These are phyloP conservation scores for Kuraishia cidri DNA, from an alignment of 805 yeast genomes.

Conservation along the genomic window DNA sequence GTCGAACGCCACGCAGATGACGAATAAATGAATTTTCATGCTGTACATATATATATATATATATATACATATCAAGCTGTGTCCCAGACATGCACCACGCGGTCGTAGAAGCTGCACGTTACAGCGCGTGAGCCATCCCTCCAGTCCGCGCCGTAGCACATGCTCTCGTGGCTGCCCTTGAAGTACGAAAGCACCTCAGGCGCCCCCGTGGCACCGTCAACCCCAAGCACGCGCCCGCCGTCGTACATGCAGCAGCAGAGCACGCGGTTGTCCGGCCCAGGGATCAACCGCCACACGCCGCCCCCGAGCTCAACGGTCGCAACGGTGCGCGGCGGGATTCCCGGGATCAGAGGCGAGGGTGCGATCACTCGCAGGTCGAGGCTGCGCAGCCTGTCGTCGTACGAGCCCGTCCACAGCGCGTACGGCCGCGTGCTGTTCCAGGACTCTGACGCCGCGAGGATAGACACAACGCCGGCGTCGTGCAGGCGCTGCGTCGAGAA, in stretches of 20 bases:
- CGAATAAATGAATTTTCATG: constrained; percentile 3
- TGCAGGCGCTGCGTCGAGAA: constrained; percentile 49
- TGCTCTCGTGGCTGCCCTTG: constrained; percentile 74
- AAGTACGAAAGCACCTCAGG: constrained; percentile 29
- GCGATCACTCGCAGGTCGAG: constrained; percentile 59
- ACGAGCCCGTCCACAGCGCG: constrained; percentile 83
- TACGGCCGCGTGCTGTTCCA: constrained; percentile 26
- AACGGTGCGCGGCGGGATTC: constrained; percentile 36
- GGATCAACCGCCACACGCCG: constrained; percentile 91
- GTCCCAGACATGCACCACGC: constrained; percentile 70
- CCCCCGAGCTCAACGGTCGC: constrained; percentile 56
- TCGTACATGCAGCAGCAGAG: constrained; percentile 92
- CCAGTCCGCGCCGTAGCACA: constrained; percentile 98
- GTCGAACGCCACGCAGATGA: constrained; percentile 30
- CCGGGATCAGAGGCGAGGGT: constrained; percentile 27
- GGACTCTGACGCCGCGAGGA: constrained; percentile 38
- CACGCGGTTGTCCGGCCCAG: constrained; percentile 39
- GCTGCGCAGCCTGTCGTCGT: constrained; percentile 70
- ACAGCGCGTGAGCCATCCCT: constrained; percentile 37
- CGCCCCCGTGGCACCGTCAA: constrained; percentile 13
- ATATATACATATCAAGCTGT: constrained; percentile 3
- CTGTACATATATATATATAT: not conserved
- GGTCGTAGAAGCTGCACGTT: constrained; percentile 91
- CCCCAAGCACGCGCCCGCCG: constrained; percentile 62
- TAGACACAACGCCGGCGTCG: constrained; percentile 86